A percentile compares a stretch with the other conserved stretches of the same genome.
Conservation (phyloP, 192 early-diverging fungal genomes). For the Blastocladiella britannica region DNA sequence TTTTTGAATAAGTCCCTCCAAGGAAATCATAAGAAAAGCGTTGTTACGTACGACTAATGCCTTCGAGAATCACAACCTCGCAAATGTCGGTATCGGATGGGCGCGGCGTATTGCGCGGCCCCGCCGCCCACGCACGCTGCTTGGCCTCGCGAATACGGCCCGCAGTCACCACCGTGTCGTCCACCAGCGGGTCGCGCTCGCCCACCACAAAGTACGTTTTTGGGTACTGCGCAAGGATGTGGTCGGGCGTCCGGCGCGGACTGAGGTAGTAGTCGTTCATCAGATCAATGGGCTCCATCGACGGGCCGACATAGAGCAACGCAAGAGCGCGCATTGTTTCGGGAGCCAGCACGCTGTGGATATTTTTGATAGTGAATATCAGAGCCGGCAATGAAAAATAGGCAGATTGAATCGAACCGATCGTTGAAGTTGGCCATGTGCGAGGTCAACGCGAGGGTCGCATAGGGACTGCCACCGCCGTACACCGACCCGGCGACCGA, state of each 20-base stretch:
- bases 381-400: slow-evolving; percentile 3
- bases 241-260: slow-evolving; percentile 65
- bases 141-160: slow-evolving; percentile 70
- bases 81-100: slow-evolving; percentile 22
- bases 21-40: slow-evolving; percentile 22
- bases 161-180: slow-evolving; percentile 85
- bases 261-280: slow-evolving; percentile 62
- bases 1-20: too few species aligned
- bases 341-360: not conserved
- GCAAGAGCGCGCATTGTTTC: slow-evolving; percentile 33
- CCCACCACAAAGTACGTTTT: slow-evolving; percentile 77
- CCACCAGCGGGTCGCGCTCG: slow-evolving; percentile 91
- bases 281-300: slow-evolving; percentile 47
- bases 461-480: too few species aligned
- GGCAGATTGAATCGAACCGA: slow-evolving; percentile 52
- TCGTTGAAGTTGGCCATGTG: slow-evolving; percentile 61
- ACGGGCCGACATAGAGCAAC: slow-evolving; percentile 69
- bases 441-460: slow-evolving; percentile 26
- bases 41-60: slow-evolving; percentile 43
- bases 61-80: slow-evolving; percentile 48
- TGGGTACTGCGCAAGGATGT: slow-evolving; percentile 71
- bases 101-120: slow-evolving; percentile 2
- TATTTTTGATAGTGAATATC: not conserved
- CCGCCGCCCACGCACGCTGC: slow-evolving; percentile 15
- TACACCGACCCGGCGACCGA: too few species aligned